Conservation (phyloP, 768 basidiomycete species). For the Lactarius indigo region DNA sequence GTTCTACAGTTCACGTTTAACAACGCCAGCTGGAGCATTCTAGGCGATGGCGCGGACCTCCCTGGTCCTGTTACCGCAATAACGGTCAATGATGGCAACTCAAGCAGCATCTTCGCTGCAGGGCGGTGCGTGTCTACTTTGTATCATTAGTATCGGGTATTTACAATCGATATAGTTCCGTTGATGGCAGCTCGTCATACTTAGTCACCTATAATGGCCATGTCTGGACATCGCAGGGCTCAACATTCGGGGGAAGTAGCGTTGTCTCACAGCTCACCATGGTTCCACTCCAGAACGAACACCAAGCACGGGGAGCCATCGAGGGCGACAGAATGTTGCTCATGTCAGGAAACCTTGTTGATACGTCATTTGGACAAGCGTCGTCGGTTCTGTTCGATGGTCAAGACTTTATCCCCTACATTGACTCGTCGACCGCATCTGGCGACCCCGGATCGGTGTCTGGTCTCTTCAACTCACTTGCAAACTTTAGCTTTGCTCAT, state of each 20-base stretch:
- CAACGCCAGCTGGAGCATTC: slow-evolving; percentile 69
- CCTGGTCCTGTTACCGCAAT: slow-evolving; percentile 91
- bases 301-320: slow-evolving; percentile 64
- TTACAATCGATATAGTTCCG: slow-evolving; percentile 37
- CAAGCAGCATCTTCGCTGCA: slow-evolving; percentile 84
- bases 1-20: slow-evolving; percentile 70
- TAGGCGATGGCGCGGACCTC: slow-evolving; percentile 58
- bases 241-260: slow-evolving; percentile 51
- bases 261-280: slow-evolving; percentile 81
- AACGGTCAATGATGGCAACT: slow-evolving; percentile 76
- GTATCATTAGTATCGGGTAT: not conserved
- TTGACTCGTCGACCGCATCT: slow-evolving; percentile 59
- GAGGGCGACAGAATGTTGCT: slow-evolving; percentile 86
- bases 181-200: slow-evolving; percentile 64
- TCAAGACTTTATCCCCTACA: slow-evolving; percentile 73
- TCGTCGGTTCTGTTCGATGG: slow-evolving; percentile 91
- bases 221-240: slow-evolving; percentile 67
- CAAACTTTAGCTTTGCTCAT: slow-evolving; percentile 70
- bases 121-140: slow-evolving; percentile 59
- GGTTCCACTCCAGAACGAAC: slow-evolving; percentile 83
- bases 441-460: slow-evolving; percentile 71
- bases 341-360: slow-evolving; percentile 74
- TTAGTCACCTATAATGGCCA: slow-evolving; percentile 82
- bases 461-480: slow-evolving; percentile 79
- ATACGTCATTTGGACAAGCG: slow-evolving; percentile 69